A percentile compares a stretch with the other conserved stretches of the same genome.
Conservation (phyloP, 257 asterid genomes). For the Coffea eugenioides region DNA sequence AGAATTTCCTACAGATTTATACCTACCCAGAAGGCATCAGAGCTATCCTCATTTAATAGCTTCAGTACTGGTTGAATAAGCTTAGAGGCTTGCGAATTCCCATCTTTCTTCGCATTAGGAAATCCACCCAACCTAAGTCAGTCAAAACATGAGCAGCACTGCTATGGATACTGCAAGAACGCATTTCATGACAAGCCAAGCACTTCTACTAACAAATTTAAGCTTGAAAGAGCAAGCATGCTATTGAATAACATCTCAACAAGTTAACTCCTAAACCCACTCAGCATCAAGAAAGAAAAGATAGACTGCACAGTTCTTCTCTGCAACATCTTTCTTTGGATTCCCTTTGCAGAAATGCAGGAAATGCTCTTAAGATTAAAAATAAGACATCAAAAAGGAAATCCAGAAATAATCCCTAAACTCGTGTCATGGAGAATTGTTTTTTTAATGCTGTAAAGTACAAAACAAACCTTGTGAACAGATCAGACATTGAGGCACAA, state of each 20-base stretch:
- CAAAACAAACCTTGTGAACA: conserved; percentile 65
- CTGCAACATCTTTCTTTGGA: background rate
- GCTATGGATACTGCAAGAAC: background rate
- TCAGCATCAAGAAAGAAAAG: conserved; percentile 2
- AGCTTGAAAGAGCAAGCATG: background rate
- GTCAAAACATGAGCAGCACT: background rate
- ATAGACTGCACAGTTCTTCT: background rate
- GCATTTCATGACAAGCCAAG: background rate
- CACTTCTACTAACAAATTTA: background rate
- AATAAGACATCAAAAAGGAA: background rate
- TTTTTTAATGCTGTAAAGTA: conserved; percentile 3
- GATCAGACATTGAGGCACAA: conserved; percentile 81
- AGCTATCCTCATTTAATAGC: conserved; percentile 57
- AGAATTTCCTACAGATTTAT: conserved; percentile 15
- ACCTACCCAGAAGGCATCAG: conserved; percentile 72
- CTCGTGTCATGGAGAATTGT: background rate
- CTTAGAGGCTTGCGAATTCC: conserved; percentile 56
- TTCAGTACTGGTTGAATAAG: conserved; percentile 59
- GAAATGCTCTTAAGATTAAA: background rate
- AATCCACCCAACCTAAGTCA: conserved; percentile 67
- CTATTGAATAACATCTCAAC: background rate
- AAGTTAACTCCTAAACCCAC: background rate
- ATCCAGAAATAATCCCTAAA: background rate
- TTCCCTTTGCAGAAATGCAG: background rate
- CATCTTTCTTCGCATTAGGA: conserved; percentile 80